Evolutionary conservation across 2,329 filamentous ascomycete genomes (phyloP).

Genomic region (Erysiphe pulchra): DNA sequence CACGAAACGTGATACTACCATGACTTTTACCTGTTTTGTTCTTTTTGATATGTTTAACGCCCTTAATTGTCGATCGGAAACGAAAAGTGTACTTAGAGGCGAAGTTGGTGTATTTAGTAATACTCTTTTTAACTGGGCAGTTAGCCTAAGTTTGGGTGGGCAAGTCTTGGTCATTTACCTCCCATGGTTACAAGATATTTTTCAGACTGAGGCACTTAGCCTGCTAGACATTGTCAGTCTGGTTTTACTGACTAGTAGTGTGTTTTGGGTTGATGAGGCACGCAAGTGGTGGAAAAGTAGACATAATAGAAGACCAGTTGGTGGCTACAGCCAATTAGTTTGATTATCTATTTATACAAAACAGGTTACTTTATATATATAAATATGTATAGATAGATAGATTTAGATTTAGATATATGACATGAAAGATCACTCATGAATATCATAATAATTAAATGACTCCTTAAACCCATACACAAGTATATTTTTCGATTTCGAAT

Average conservation of each 20-base stretch:
- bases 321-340: conserved; percentile 39
- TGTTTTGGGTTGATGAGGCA: conserved; percentile 85
- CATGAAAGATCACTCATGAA: too few relatives aligned
- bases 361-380: too few relatives aligned
- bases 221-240: conserved; percentile 50
- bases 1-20: conserved; percentile 84
- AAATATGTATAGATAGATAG: too few relatives aligned
- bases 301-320: conserved; percentile 27
- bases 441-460: too few relatives aligned
- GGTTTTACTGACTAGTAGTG: conserved; percentile 53
- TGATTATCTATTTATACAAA: conserved; percentile 13
- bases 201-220: conserved; percentile 74
- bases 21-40: conserved; percentile 98
- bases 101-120: conserved; percentile 69
- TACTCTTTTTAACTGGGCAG: conserved; percentile 89
- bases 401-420: too few relatives aligned
- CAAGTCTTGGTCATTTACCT: conserved; percentile 87
- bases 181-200: conserved; percentile 76
- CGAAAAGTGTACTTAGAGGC: conserved; percentile 66
- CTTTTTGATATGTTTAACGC: conserved; percentile 99
- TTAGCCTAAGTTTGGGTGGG: conserved; percentile 58
- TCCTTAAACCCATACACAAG: too few relatives aligned
- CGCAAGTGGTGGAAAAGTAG: conserved; percentile 50
- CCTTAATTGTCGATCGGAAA: conserved; percentile 71
- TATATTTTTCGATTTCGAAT: too few relatives aligned